Base-by-base conservation (phyloP, 2,329 filamentous ascomycete species). In the Arthrobotrys musiformis region DNA sequence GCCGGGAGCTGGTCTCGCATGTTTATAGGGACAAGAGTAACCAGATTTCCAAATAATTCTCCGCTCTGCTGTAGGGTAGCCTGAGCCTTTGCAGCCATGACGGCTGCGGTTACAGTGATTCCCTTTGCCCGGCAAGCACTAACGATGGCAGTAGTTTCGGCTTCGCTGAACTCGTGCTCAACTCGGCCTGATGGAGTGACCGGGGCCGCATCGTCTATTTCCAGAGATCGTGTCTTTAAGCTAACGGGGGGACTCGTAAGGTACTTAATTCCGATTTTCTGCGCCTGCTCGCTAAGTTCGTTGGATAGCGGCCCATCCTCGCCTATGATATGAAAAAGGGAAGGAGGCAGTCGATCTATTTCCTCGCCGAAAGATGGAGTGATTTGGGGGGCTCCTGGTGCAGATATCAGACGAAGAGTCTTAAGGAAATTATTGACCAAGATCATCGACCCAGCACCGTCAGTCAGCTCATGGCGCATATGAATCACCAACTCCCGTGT, bases 401-500 rank as follows among this genome's bases (percentile, higher is more conserved):
- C 30, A 24, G 52, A 58, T 35, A 44, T 26, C 22, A 35, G 17
- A 46, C 35, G 44, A 17, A 70, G 58, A 9, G 17, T 4, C 19
- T 70, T 56, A n/a, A 70, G 44, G 22, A 70, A 30, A 9, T 28
- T 33, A 30, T 70, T 56, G 22, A 70, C 28, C 22, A 70, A 9
- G 30, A 54, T 54, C n/a, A 56, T 22, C 24, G 58, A 63, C 4
- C 58, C 56, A 22, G 61, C 24, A 2, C 67, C 67, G 42, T 70
- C 67, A 11, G 17, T 22, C 1, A 63, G 2, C 24, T 70, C 58
- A 22, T 63, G 67, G 6, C 56, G 58, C 13, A 63, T 9, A 1
- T 17, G 44, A 13, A 63, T 17, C 22, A 70, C 50, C 28, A 70
- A 11, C 30, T 70, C 67, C 8, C 26, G 22, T 17, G 15, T 52